phyloP scores from a whole-genome alignment of 306 rosid genomes.

The Vigna trinervia region DNA sequence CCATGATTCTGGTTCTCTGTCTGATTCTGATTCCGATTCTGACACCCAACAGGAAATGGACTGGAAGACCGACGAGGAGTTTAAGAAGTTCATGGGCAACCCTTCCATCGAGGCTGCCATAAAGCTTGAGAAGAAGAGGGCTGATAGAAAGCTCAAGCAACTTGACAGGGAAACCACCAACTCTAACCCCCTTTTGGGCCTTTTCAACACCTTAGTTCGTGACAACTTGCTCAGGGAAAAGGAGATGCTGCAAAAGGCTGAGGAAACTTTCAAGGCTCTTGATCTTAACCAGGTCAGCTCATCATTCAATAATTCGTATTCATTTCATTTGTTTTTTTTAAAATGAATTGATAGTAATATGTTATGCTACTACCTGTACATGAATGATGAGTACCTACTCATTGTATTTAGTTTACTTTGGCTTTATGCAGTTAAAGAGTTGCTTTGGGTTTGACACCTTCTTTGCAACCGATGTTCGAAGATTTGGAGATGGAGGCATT shows the following conservation, averaged over 20 bases:
- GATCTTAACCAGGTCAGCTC: slow-evolving; percentile 72
- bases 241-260: slow-evolving; percentile 75
- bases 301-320: background rate
- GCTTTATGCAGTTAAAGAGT: slow-evolving; percentile 64
- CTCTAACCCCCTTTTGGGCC: slow-evolving; percentile 57
- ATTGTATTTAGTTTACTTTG: background rate
- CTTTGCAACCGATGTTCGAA: slow-evolving; percentile 88
- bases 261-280: slow-evolving; percentile 75
- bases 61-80: slow-evolving; percentile 86
- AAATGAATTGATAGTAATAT: too few species aligned
- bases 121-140: slow-evolving; percentile 88
- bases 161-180: slow-evolving; percentile 62
- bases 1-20: background rate
- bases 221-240: slow-evolving; percentile 63
- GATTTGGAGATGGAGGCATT: slow-evolving; percentile 97
- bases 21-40: slow-evolving; percentile 13
- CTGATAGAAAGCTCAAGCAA: slow-evolving; percentile 85
- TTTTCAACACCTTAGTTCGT: slow-evolving; percentile 54
- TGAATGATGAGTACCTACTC: background rate
- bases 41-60: slow-evolving; percentile 65
- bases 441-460: slow-evolving; percentile 91
- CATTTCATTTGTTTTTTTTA: background rate
- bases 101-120: slow-evolving; percentile 93
- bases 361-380: background rate
- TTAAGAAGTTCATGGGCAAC: slow-evolving; percentile 85